Percentiles rank a stretch among this genome's conserved stretches.
phyloP scores from a whole-genome alignment of 805 yeast species.

The Ogataea parapolymorpha region DNA sequence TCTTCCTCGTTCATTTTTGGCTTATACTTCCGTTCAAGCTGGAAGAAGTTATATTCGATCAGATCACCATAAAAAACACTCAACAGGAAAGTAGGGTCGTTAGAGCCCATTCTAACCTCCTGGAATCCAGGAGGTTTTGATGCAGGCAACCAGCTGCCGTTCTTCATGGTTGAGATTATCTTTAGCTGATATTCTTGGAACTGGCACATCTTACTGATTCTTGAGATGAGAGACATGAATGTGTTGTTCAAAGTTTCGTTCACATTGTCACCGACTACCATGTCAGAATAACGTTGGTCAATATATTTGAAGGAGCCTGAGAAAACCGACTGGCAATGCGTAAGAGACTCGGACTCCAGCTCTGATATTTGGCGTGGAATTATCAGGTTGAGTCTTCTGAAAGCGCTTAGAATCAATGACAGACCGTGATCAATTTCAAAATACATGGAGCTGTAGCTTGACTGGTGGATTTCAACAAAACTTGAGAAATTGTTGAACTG shows the following conservation, averaged over 20 bases:
- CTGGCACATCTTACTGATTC: conserved; percentile 62
- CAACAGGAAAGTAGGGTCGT: conserved; percentile 49
- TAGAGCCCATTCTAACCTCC: conserved; percentile 44
- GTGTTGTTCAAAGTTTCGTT: conserved; percentile 27
- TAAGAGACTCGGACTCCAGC: conserved; percentile 1
- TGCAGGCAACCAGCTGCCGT: conserved; percentile 72
- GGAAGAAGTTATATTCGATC: conserved; percentile 67
- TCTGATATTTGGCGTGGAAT: conserved; percentile 15
- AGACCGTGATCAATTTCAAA: conserved; percentile 46
- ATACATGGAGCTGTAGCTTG: conserved; percentile 48
- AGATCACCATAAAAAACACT: conserved; percentile 73
- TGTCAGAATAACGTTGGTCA: conserved; percentile 41
- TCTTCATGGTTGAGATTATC: conserved; percentile 48
- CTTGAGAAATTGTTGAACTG: conserved; percentile 38
- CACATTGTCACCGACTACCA: conserved; percentile 59
- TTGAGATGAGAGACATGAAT: conserved; percentile 65
- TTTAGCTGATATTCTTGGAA: conserved; percentile 49
- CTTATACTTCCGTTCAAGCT: conserved; percentile 59
- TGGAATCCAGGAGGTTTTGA: conserved; percentile 67
- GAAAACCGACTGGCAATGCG: conserved; percentile 39
- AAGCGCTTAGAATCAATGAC: conserved; percentile 11
- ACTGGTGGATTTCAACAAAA: conserved; percentile 39
- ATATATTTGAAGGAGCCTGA: conserved; percentile 55
- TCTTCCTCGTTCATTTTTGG: conserved; percentile 40
- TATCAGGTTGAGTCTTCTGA: conserved; percentile 16